phyloP scores from a whole-genome alignment of 2,329 filamentous ascomycete genomes.

The Pseudogymnoascus sp. region DNA sequence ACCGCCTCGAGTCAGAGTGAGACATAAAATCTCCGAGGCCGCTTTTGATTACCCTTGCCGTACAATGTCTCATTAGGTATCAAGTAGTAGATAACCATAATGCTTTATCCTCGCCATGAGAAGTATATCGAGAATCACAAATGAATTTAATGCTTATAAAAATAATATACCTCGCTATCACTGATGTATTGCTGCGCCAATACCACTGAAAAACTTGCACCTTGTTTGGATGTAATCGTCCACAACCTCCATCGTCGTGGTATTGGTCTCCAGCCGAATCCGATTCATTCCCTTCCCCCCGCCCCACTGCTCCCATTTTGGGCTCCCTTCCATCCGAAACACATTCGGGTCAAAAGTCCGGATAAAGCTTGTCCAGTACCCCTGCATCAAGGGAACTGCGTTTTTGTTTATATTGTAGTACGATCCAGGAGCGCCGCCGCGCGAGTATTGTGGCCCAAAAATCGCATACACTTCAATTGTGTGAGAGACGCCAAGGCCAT shows the following conservation, averaged over 20 bases:
- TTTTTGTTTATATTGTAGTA: constrained; percentile 49
- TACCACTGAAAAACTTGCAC: constrained; percentile 43
- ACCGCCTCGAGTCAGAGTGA: not conserved
- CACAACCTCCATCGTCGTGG: constrained; percentile 39
- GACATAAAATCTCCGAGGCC: not conserved
- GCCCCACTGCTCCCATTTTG: constrained; percentile 44
- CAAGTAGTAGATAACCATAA: not conserved
- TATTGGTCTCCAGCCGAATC: constrained; percentile 36
- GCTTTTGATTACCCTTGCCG: not conserved
- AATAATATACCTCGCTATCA: constrained; percentile 21
- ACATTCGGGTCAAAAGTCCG: constrained; percentile 58
- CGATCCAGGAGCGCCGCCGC: constrained; percentile 42
- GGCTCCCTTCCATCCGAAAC: constrained; percentile 37
- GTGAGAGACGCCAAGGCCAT: constrained; percentile 59
- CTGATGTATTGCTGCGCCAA: constrained; percentile 42
- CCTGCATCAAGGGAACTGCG: constrained; percentile 56
- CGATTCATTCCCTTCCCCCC: constrained; percentile 20
- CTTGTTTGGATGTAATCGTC: constrained; percentile 33
- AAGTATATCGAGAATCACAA: not conserved
- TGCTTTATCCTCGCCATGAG: not conserved
- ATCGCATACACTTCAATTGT: constrained; percentile 60
- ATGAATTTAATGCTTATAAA: not conserved
- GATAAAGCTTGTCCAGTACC: constrained; percentile 71
- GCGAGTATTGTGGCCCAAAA: constrained; percentile 54
- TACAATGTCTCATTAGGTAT: not conserved